Conservation (phyloP, 108 stramenopile genomes). For the Pseudonitzschia multistriata region DNA sequence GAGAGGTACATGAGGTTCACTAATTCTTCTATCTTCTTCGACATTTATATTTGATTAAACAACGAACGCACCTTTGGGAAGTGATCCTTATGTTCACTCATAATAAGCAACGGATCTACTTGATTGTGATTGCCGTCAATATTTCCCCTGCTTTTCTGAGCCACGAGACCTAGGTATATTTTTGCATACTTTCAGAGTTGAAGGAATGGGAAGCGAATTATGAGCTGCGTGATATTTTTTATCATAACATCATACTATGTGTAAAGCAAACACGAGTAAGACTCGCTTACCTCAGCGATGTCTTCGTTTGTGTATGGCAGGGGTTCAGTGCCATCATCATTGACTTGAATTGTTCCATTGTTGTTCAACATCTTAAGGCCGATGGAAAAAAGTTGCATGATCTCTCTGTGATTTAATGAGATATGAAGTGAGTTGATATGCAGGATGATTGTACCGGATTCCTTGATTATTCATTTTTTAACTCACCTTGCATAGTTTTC, state of each 20-base stretch:
- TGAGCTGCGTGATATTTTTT: neutral
- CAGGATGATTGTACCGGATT: neutral
- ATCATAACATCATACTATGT: neutral
- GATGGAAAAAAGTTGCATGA: conserved; percentile 76
- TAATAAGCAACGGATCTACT: neutral
- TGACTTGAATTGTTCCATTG: conserved; percentile 55
- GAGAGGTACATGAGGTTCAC: neutral
- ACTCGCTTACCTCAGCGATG: conserved; percentile 33
- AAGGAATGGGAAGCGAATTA: neutral
- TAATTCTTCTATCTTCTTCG: neutral
- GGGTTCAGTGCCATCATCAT: conserved; percentile 30
- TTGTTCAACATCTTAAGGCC: conserved; percentile 53
- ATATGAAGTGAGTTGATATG: neutral
- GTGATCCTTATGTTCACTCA: neutral
- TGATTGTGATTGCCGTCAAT: conserved; percentile 20
- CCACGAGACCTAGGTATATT: conserved; percentile 50
- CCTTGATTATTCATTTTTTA: neutral
- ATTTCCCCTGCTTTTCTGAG: conserved; percentile 47
- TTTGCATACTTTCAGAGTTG: neutral
- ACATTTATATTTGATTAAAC: neutral
- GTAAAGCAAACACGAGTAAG: neutral
- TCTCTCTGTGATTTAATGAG: conserved; percentile 36
- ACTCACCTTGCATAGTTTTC: neutral
- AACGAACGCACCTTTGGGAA: neutral
- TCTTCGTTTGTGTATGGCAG: conserved; percentile 67